Evolutionary conservation across 495 filamentous ascomycete species (phyloP), one percentile per base, ranked within the genome.

Genomic region (Talaromyces proteolyticus): DNA sequence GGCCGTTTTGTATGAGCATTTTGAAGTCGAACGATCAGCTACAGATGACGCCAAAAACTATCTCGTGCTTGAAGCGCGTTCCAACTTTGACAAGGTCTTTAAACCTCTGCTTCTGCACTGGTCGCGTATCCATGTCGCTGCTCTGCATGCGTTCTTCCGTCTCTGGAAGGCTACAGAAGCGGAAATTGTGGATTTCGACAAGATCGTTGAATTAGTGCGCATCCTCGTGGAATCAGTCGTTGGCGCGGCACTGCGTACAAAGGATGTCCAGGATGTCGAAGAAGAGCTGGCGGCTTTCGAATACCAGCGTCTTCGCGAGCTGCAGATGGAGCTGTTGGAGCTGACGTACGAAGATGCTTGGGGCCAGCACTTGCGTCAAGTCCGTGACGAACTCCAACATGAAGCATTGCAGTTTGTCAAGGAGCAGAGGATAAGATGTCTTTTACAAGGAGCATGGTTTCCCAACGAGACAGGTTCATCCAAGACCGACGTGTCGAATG

Each of bases 241-340:
- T 24, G 94, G 94, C 2, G 84, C 86, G 42, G 86, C 93, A 3
- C 68, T 81, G 38, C 78, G 93, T 25, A 89, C 83, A 12, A 94
- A 89, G 59, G 91, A 96, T 54, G 78, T 98, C 2, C 74, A 85
- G 21, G 88, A 95, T 52, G 80, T 96, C 6, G 92, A 96, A 61
- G 89, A 92, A 54, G 92, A 96, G 38, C 62, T 99, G 39, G 75
- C 80, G 8, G 86, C 89, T 44, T 93, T 92, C 57, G 89, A 95
- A 49, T 83, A 87, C 42, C 66, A 77, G 29, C 77, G 84, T 18
- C 66, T 97, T 8, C 79, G 93, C 14, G 83, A 91, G 62, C 66
- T 95, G n/a, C 93, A 97, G 64, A 96, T 97, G 91, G 88, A 96
- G 56, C 74, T 95, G 3, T 68, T 97, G 6, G 89, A 95, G 57